A percentile compares a stretch with the other conserved stretches of the same genome.
Conservation (phyloP, 75 land plant genomes). For the Picea sitchensis region DNA sequence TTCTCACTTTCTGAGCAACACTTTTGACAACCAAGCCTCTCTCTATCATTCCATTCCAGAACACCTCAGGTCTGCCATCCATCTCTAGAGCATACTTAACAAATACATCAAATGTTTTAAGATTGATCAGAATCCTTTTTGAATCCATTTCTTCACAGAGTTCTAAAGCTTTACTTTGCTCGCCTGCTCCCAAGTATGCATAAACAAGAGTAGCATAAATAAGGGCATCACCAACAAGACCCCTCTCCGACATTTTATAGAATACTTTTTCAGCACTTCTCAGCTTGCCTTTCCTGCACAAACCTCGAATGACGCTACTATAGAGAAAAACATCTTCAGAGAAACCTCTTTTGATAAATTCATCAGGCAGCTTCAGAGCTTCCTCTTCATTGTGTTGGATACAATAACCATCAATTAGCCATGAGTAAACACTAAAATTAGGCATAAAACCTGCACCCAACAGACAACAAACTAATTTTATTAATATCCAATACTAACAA, state of each 20-base stretch:
- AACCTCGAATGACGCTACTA: constrained; percentile 47
- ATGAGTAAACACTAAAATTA: constrained; percentile 41
- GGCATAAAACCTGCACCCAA: constrained; percentile 50
- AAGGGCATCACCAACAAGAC: constrained; percentile 45
- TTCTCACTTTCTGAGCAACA: constrained; percentile 1
- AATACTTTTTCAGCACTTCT: constrained; percentile 40
- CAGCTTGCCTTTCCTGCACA: constrained; percentile 47
- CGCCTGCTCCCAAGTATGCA: constrained; percentile 42
- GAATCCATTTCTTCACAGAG: constrained; percentile 44
- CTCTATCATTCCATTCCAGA: constrained; percentile 39
- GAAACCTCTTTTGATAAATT: constrained; percentile 45
- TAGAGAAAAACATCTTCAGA: constrained; percentile 36
- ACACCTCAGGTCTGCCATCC: constrained; percentile 11
- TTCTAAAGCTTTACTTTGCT: constrained; percentile 23
- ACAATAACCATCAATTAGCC: constrained; percentile 62
- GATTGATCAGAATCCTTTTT: constrained; percentile 32
- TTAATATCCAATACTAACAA: background rate
- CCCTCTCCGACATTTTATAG: constrained; percentile 33
- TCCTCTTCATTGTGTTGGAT: constrained; percentile 31
- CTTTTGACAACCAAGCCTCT: constrained; percentile 35
- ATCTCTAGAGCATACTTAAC: constrained; percentile 30
- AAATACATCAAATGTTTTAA: constrained; percentile 29
- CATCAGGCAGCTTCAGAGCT: constrained; percentile 35
- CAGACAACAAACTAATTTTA: constrained; percentile 3
- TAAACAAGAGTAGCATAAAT: constrained; percentile 37